A percentile compares a stretch with the other conserved stretches of the same genome.
Evolutionary conservation across 2,329 filamentous ascomycete genomes (phyloP).

Genomic region (Cladophialophora immunda): DNA sequence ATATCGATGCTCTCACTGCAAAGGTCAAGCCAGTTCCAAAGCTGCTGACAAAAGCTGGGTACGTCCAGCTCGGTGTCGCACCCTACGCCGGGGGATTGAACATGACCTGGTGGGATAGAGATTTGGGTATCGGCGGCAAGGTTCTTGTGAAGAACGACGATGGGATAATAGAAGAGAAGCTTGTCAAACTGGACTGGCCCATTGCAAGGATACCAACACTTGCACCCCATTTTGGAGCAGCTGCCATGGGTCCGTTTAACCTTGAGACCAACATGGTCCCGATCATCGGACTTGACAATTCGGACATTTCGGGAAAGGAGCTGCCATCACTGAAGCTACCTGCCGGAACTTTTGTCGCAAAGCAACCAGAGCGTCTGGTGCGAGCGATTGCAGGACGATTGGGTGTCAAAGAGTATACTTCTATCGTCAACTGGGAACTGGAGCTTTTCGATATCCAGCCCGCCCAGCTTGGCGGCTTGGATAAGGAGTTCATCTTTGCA

Average conservation of each 20-base stretch:
- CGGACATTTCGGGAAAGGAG: conserved; percentile 57
- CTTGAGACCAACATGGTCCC: conserved; percentile 93
- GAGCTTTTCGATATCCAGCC: conserved; percentile 93
- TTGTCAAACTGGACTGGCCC: conserved; percentile 94
- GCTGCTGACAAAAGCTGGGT: conserved; percentile 84
- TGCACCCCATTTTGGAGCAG: conserved; percentile 90
- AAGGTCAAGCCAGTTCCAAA: conserved; percentile 90
- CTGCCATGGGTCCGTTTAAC: conserved; percentile 73
- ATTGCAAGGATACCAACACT: conserved; percentile 92
- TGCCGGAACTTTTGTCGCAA: conserved; percentile 76
- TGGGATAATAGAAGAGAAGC: conserved; percentile 79
- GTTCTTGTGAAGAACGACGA: conserved; percentile 77
- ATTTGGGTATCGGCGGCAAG: conserved; percentile 87
- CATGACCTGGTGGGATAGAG: conserved; percentile 95
- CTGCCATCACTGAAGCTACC: conserved; percentile 43
- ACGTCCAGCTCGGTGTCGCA: conserved; percentile 86
- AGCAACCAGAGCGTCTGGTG: conserved; percentile 85
- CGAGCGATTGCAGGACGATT: conserved; percentile 81
- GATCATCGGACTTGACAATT: conserved; percentile 86
- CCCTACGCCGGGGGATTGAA: conserved; percentile 91
- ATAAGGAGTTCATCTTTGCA: conserved; percentile 93
- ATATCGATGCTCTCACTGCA: conserved; percentile 91
- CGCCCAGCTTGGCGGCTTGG: conserved; percentile 81
- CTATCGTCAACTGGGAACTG: conserved; percentile 94
- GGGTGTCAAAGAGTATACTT: conserved; percentile 74